phyloP scores from a whole-genome alignment of 305 asterid species.

The Fraxinus sp. region DNA sequence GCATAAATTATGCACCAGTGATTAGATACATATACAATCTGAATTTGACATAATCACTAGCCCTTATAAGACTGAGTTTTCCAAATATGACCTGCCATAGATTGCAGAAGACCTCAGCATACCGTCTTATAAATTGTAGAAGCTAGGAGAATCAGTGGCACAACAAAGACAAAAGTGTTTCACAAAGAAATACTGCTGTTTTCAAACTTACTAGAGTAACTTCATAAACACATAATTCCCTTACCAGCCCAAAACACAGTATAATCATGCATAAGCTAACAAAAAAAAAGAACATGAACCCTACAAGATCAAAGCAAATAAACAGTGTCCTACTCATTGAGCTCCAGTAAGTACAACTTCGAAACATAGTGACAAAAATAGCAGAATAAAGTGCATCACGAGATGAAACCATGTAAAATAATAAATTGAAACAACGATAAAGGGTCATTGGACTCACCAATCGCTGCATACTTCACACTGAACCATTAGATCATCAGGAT shows the following conservation, averaged over 20 bases:
- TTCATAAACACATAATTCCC: not conserved
- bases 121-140: not conserved
- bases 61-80: conserved; percentile 9
- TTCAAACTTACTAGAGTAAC: not conserved
- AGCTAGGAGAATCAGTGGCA: conserved; percentile 6
- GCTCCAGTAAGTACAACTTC: not conserved
- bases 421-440: conserved; percentile 12
- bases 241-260: not conserved
- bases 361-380: conserved; percentile 15
- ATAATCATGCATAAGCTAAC: not conserved
- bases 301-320: conserved; percentile 11
- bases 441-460: conserved; percentile 51
- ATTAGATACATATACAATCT: not conserved
- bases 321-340: not conserved
- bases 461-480: conserved; percentile 83
- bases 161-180: not conserved
- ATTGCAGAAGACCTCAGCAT: conserved; percentile 12
- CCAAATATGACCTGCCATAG: conserved; percentile 13
- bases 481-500: conserved; percentile 88
- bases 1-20: not conserved
- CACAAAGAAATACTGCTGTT: not conserved
- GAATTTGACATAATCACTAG: conserved; percentile 10
- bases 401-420: not conserved
- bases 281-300: not conserved
- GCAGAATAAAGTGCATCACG: conserved; percentile 1